phyloP scores from a whole-genome alignment of 495 filamentous ascomycete genomes.

The Aspergillus sclerotioniger region DNA sequence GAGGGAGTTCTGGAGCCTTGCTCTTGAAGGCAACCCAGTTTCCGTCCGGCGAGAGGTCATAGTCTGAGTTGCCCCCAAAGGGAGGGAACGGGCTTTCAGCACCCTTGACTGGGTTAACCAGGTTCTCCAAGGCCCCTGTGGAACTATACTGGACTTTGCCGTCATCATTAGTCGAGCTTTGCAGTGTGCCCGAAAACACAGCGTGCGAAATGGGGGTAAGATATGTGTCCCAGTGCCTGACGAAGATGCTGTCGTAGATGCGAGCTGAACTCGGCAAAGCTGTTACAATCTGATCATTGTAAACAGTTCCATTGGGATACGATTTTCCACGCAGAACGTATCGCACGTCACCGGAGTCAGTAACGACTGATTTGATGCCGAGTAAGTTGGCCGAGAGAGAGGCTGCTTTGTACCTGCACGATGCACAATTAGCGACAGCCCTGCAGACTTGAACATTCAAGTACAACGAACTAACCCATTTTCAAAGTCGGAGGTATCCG shows the following conservation, averaged over 20 bases:
- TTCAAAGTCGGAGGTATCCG: conserved; percentile 28
- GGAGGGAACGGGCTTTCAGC: conserved; percentile 47
- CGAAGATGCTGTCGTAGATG: conserved; percentile 68
- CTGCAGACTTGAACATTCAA: background rate
- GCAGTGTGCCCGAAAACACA: conserved; percentile 44
- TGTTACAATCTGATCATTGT: conserved; percentile 56
- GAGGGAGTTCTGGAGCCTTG: conserved; percentile 40
- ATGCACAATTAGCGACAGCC: background rate
- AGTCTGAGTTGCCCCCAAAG: conserved; percentile 40
- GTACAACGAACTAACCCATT: conserved; percentile 22
- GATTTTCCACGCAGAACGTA: conserved; percentile 61
- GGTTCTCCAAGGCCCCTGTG: conserved; percentile 34
- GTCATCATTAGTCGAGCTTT: conserved; percentile 12
- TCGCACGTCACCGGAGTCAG: conserved; percentile 54
- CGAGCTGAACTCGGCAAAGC: conserved; percentile 58
- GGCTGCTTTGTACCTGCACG: conserved; percentile 50
- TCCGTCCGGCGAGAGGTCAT: conserved; percentile 40
- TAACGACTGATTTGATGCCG: conserved; percentile 61
- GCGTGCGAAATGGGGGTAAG: conserved; percentile 49
- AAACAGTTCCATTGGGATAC: conserved; percentile 58
- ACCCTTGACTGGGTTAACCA: conserved; percentile 42
- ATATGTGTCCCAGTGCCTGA: conserved; percentile 76
- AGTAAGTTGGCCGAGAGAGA: conserved; percentile 59
- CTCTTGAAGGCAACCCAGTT: conserved; percentile 43
- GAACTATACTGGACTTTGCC: conserved; percentile 17